Base-by-base conservation (phyloP, 352 stramenopile genomes). In the Lagenidium giganteum region DNA sequence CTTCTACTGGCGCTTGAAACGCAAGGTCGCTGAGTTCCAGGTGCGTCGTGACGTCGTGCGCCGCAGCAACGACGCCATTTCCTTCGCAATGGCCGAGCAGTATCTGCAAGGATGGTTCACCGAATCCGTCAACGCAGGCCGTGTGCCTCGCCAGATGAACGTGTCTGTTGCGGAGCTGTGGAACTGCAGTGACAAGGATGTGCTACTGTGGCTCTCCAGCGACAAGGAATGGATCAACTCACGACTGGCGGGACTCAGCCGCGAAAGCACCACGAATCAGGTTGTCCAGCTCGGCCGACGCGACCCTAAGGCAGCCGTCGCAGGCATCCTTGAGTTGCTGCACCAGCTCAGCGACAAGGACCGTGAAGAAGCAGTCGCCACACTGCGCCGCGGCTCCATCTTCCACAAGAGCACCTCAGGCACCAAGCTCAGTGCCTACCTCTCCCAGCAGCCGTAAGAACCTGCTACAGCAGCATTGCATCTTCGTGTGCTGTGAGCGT, bases 1-100 rank as follows among this genome's bases (percentile, higher is more conserved):
- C 82, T 99, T 99, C 58, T 99, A 99, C 85, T 98, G 93, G 95
- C 79, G 96, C 29, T 84, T 99, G 16, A 95, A 97, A 57, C 86
- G 97, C 41, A 96, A 98, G 42, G 75, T 99, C 16, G 92, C 87
- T 7, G 96, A 99, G 66, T 99, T 99, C 65, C 63, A 89, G 47
- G 55, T 98, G 27, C 75, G 93, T 36, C 75, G 78, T 12, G 55
- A 88, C 24, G 55, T 88, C 14, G 38, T 59, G 22, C 47, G 42
- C 8, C 68, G 64, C 11, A 71, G 66, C 27, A 48, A 61, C 17
- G 52, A 52, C 33, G 51, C 60, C 21, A 53, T 74, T 13, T 57
- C 51, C 28, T 92, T 90, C 51, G 54, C 66, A 20, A 61, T 53
- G 9, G 64, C 71, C 23, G 75, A 87, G 59, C 63, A 74, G 46